These are phyloP conservation scores for Lactuca sativa DNA, from an alignment of 129 eudicot species.

Conservation along the genomic window DNA sequence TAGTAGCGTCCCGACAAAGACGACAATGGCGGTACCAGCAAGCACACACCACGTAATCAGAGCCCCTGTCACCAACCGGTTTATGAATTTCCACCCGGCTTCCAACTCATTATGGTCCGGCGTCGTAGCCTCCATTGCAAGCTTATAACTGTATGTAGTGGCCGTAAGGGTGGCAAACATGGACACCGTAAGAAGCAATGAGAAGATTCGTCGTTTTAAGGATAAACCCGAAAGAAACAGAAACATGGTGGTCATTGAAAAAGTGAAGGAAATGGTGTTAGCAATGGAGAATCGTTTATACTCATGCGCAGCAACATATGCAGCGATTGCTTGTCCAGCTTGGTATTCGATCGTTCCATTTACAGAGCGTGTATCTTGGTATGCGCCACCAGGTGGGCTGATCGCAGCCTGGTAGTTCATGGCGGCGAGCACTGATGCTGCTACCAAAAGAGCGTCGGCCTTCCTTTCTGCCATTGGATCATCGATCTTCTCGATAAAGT, in stretches of 20 bases:
- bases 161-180: constrained; percentile 38
- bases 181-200: constrained; percentile 28
- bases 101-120: constrained; percentile 10
- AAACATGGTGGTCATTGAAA: constrained; percentile 41
- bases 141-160: constrained; percentile 27
- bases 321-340: constrained; percentile 32
- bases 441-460: constrained; percentile 23
- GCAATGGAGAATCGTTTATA: constrained; percentile 20
- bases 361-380: constrained; percentile 3
- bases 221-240: constrained; percentile 46
- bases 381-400: constrained; percentile 26
- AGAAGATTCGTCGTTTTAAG: constrained; percentile 14
- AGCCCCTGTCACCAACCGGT: constrained; percentile 28
- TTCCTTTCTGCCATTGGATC: constrained; percentile 23
- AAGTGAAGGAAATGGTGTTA: constrained; percentile 33
- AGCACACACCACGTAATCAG: constrained; percentile 15
- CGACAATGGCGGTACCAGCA: constrained; percentile 11
- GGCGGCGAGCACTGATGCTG: constrained; percentile 14
- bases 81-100: not conserved
- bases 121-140: constrained; percentile 29
- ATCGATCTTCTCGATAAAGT: constrained; percentile 14
- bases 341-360: constrained; percentile 10
- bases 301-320: constrained; percentile 17
- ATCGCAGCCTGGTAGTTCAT: constrained; percentile 23
- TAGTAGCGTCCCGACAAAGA: not conserved